A percentile compares a stretch with the other conserved stretches of the same genome.
These are phyloP conservation scores for Lenwebbia sp. DNA, from an alignment of 345 rosid species.

Conservation along the genomic window DNA sequence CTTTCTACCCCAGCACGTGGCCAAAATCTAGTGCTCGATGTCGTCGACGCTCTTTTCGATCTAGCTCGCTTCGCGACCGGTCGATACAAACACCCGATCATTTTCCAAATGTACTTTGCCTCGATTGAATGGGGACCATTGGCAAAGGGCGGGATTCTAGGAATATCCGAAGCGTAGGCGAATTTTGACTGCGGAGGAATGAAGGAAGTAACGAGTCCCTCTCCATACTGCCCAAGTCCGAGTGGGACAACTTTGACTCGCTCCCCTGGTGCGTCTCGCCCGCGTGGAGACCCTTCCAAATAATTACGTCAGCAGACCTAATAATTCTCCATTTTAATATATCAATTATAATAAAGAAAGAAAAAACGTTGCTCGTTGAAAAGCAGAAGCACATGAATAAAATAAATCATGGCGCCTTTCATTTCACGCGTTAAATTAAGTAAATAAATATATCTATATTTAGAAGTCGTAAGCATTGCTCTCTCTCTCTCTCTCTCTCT, in stretches of 20 bases:
- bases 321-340: not conserved
- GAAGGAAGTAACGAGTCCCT: too few species aligned
- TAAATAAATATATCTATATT: not conserved
- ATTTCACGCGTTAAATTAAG: not conserved
- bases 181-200: not conserved
- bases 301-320: not conserved
- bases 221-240: not conserved
- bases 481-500: not conserved
- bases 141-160: not conserved
- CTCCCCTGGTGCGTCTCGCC: not conserved
- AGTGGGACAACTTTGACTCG: not conserved
- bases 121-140: not conserved
- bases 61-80: not conserved
- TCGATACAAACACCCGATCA: too few species aligned
- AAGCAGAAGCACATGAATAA: too few species aligned
- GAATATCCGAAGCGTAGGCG: not conserved
- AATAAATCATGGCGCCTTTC: not conserved
- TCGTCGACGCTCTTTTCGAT: not conserved
- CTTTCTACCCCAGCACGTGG: not conserved
- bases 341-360: not conserved
- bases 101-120: too few species aligned
- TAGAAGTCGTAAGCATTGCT: not conserved
- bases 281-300: not conserved
- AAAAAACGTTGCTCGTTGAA: not conserved
- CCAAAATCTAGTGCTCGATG: not conserved